Evolutionary conservation across 225 moss, liverwort and hornwort species (phyloP).

Genomic region (Bryoerythrophyllum caledonicum): DNA sequence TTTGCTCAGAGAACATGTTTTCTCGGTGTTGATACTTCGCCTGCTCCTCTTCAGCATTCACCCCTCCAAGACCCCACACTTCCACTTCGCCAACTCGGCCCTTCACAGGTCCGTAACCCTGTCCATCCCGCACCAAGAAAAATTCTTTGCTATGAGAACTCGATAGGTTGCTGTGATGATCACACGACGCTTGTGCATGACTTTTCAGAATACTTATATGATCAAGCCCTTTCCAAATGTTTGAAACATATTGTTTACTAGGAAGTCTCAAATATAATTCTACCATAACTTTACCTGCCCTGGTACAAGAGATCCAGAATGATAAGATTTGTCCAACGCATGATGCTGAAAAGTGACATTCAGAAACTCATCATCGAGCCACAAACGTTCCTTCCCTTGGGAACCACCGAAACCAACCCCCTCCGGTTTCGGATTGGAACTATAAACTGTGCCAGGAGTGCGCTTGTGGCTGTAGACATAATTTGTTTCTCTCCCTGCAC

Average conservation of each 20-base stretch:
- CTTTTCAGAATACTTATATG: too few species aligned
- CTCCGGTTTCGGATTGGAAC: slow-evolving; percentile 69
- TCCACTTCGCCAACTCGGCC: slow-evolving; percentile 75
- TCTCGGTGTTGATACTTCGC: slow-evolving; percentile 73
- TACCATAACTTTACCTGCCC: too few species aligned
- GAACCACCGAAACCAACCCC: slow-evolving; percentile 94
- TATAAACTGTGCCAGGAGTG: slow-evolving; percentile 65
- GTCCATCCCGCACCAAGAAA: too few species aligned
- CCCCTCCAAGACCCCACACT: slow-evolving; percentile 95
- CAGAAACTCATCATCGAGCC: slow-evolving; percentile 84
- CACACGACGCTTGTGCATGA: too few species aligned
- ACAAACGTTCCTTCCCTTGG: slow-evolving; percentile 76
- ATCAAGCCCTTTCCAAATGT: too few species aligned
- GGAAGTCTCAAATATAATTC: too few species aligned
- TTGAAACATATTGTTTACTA: too few species aligned
- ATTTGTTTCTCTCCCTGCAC: slow-evolving; percentile 79
- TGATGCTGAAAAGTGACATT: slow-evolving; percentile 80
- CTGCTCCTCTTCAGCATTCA: slow-evolving; percentile 71
- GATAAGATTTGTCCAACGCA: slow-evolving; percentile 89
- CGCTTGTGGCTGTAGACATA: slow-evolving; percentile 89
- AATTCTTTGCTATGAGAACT: too few species aligned
- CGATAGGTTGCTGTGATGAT: too few species aligned
- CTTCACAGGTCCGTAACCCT: slow-evolving; percentile 56
- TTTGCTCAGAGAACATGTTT: slow-evolving; percentile 84
- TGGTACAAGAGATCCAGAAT: slow-evolving; percentile 74